Evolutionary conservation across 1,284 basidiomycete genomes (phyloP), one percentile per base, ranked within the genome.

Genomic region (Ustilago shanxiensis): DNA sequence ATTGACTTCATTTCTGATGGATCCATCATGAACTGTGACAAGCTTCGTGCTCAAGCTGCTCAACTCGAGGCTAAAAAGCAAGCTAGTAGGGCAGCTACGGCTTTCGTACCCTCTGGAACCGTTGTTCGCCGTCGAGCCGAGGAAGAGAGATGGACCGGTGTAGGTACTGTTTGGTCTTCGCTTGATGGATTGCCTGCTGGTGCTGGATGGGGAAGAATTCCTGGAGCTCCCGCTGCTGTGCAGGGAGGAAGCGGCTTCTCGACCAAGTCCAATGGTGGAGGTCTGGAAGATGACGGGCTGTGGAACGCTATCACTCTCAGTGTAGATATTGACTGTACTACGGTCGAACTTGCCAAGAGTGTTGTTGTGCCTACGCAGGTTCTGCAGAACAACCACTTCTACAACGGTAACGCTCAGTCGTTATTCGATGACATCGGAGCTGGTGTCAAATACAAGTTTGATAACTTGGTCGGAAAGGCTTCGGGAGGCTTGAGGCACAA

Each of bases 21-120:
- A 11, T 60, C 57, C 50, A 73, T 82, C 22, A 83, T 83, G 81
- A 81, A 81, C 54, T 79, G 77, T 52, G 78, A 79, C 29, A 54
- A 61, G 47, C 61, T 76, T n/a, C 64, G 73, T 1, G 61, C 47
- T 16, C 44, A 62, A 20, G 68, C 73, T 0, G 64, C 39, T 0
- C 37, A 49, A 13, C 11, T 77, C 4, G 55, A 72, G 41, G 70
- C 62, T 2, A 68, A 69, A 39, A 65, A 71, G 52, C 29, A 41
- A 10, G 68, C 66, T 16, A 69, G 52, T 24, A 44, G 74, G 1
- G 74, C 70, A 9, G 39, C 51, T 2, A 44, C 68, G 18, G 24
- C 56, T 3, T 69, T 69, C 29, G 71, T 71, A 1, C 68, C 72
- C 44, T 58, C 58, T 9, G 72, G 72, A 13, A 69, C 75, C 9